Base-by-base conservation (phyloP, 768 basidiomycete genomes). In the Suillus luteus region DNA sequence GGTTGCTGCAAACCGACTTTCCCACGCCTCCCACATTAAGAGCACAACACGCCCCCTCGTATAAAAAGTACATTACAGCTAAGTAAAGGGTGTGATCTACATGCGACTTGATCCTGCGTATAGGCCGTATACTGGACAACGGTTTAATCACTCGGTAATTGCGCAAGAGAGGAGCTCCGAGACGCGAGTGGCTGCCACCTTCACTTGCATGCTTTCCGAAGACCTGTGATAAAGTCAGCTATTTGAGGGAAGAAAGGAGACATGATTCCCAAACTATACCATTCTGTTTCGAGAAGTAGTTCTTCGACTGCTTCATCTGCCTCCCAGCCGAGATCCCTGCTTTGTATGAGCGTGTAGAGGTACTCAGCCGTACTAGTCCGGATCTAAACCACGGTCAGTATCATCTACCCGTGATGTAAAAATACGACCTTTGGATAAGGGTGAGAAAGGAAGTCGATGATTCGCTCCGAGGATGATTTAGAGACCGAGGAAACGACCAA, bases 311-410 rank as follows among this genome's bases (percentile, higher is more conserved):
- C 67, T 44, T 83, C 85, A 43, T 88, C 87, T 10, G 86, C 86
- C 17, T 91, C 90, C 62, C 80, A 75, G 0, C 82, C 86, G 10
- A 90, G 70, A 67, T 92, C 92, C 54, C 81, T 81, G 68, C 85
- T 85, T 72, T 94, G 91, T 41, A 96, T 74, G 17, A 86, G 81
- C 33, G 93, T 78, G 71, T 95, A 97, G 9, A 97, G 74, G 66
- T 90, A 85, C 73, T 96, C 95, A 3, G 93, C 92, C 1, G 92
- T 87, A 64, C 88, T 86, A 11, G 87, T 82, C 62, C 95, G 88
- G 62, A 95, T 81, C 94, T 96, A 67, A 35, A 43, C 43, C 60
- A 40, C 35, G 59, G 52, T 62, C 46, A 69, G 60, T 51, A 49
- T 65, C 37, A 35, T 55, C 38, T 55, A 51, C 61, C 59, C 58